Evolutionary conservation across 805 yeast genomes (phyloP), one percentile per base, ranked within the genome.

Genomic region (Wickerhamiella azymoides): DNA sequence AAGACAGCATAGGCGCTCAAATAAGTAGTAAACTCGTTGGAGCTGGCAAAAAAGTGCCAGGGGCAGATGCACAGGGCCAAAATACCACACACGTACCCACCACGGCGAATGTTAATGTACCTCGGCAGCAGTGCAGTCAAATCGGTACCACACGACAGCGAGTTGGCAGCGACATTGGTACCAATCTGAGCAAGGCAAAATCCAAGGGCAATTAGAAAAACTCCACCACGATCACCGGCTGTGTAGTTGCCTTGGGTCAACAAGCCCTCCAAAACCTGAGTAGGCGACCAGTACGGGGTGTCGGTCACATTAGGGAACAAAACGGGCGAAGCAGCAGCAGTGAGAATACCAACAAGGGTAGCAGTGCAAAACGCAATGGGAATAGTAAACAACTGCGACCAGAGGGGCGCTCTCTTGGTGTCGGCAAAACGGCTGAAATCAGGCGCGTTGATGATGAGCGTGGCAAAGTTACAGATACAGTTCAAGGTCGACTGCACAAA

Each of bases 371-470:
- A 85, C 54, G 84, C 74, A 17, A 81, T 49, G 30, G 95, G 94
- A 50, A 86, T 76, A 2, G 89, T 69, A 35, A 80, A 56, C 5
- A 57, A 55, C 61, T 79, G 85, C 1, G 84, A 71, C 9, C 39
- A 25, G 1, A 52, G 48, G 5, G 46, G 46, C 3, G 79, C 70
- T 4, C 55, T 55, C 10, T 37, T 35, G 17, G 74, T 65, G 38
- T 55, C 60, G 9, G 94, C 81, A 64, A 84, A 80, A 62, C 96
- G 75, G 21, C 94, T 72, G 62, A 85, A 85, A 67, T 85, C 96
- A 1, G 95, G 93, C 13, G 92, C 83, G 64, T 85, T 85, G 45
- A 81, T 73, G 57, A 86, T 81, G 56, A 85, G 71, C n/a, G 95
- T 80, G 5, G 94, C 92, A 58, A 85, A 85, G 64, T 84, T 85